These are phyloP conservation scores for Syzygium aromaticum DNA, from an alignment of 345 rosid genomes.

Conservation along the genomic window DNA sequence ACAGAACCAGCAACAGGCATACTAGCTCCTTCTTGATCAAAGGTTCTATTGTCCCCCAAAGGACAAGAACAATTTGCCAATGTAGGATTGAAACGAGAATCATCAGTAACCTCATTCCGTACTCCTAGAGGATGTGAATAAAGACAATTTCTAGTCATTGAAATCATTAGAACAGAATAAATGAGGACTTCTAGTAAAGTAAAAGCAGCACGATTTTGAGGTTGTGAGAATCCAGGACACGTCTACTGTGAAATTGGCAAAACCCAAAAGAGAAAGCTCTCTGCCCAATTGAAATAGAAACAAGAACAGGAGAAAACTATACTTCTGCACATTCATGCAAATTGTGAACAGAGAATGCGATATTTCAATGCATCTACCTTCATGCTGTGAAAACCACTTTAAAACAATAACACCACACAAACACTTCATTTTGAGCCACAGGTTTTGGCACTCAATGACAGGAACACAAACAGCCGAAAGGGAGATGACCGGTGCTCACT, in stretches of 20 bases:
- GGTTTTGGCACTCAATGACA: not conserved
- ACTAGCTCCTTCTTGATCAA: constrained; percentile 54
- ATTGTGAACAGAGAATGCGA: not conserved
- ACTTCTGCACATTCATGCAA: not conserved
- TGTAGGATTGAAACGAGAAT: constrained; percentile 49
- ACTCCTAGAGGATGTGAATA: constrained; percentile 36
- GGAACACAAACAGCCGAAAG: not conserved
- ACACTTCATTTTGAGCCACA: not conserved
- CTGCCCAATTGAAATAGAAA: not conserved
- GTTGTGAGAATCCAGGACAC: not conserved
- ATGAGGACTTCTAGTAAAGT: not conserved
- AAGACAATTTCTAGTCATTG: not conserved
- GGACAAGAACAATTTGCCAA: constrained; percentile 38
- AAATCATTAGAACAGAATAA: not conserved
- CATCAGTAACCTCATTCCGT: constrained; percentile 66
- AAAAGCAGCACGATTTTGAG: not conserved
- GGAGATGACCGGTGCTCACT: not conserved
- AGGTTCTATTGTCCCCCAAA: constrained; percentile 41
- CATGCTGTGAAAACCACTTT: not conserved
- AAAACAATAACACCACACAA: not conserved
- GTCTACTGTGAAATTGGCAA: not conserved
- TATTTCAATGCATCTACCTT: not conserved
- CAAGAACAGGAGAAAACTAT: not conserved
- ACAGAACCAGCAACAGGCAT: constrained; percentile 33
- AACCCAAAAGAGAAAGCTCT: not conserved